Conservation (phyloP, 495 filamentous ascomycete genomes). For the Penicillium odoratum region DNA sequence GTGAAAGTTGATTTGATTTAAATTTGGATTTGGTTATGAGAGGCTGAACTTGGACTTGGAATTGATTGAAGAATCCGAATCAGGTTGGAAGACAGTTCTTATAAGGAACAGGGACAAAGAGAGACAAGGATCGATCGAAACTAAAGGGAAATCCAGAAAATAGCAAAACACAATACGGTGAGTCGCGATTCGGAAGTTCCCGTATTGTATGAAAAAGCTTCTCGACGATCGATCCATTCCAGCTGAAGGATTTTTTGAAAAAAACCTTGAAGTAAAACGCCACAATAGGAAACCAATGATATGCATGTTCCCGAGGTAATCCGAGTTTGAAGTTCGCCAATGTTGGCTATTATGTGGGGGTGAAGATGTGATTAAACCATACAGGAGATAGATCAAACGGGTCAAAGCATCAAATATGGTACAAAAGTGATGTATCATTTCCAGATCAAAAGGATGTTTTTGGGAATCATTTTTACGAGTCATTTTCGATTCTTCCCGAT, state of each 20-base stretch:
- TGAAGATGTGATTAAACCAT: background rate
- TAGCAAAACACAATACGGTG: background rate
- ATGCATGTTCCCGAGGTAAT: background rate
- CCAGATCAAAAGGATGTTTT: too few relatives aligned
- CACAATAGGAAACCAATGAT: background rate
- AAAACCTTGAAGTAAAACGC: background rate
- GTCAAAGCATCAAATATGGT: background rate
- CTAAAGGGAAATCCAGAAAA: background rate
- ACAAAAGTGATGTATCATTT: too few relatives aligned
- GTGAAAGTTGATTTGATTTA: background rate
- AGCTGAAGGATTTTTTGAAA: background rate
- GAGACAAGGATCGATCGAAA: background rate
- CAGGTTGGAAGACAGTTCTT: slow-evolving; percentile 7
- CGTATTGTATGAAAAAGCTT: slow-evolving; percentile 5
- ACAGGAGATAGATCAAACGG: slow-evolving; percentile 1
- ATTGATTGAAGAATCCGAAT: background rate
- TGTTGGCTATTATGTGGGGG: background rate
- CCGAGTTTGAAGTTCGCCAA: background rate
- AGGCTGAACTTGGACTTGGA: background rate
- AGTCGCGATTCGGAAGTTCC: slow-evolving; percentile 17
- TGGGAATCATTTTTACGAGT: slow-evolving; percentile 7
- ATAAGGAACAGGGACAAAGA: slow-evolving; percentile 5
- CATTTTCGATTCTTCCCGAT: slow-evolving; percentile 12
- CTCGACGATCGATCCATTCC: background rate
- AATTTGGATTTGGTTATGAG: background rate